Base-by-base conservation (phyloP, 768 basidiomycete genomes). In the Hygrophorus pudorinus region DNA sequence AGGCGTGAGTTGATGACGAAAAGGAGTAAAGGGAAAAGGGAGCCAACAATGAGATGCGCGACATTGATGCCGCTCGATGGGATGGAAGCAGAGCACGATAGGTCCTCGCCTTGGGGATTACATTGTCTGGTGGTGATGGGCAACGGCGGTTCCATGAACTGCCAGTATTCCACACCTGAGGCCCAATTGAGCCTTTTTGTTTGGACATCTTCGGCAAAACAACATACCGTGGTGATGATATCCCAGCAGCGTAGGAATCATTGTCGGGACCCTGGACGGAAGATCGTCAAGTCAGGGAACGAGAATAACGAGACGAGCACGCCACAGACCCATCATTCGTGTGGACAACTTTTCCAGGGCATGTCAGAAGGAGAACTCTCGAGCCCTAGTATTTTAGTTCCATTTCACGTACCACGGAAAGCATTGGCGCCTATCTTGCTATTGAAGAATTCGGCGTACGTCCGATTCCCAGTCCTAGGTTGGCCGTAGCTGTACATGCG, bases 181-280 rank as follows among this genome's bases (percentile, higher is more conserved):
- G 7, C 24, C 13, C 35, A 38, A 12, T 10, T 30, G 10, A 40
- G 8, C 5, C 9, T 13, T 14, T 8, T 13, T 17, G 17, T 30
- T 13, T 20, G 11, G 29, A 41, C 31, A 3, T 5, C 4, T 7
- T 32, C 24, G 9, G 13, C 6, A 24, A 12, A 37, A 35, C 11
- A 11, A 41, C 53, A 30, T 42, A 70, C 75, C 75, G 46, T 76
- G 74, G 45, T 78, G 76, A 43, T 65, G 67, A 55, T 76, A 78
- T 4, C 75, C 75, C 7, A 76, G 48, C 2, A 51, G 52, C 3
- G 50, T 66, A 0, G 74, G 70, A 24, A 77, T 71, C 39, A 75
- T 65, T 0, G 73, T 77, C 1, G 74, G 72, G 8, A 75, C 73
- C 4, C 75, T 75, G 45, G 1, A 4, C 5, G n/a, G n/a, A 21